phyloP scores from a whole-genome alignment of 768 basidiomycete species.

The Boletus speciosus region DNA sequence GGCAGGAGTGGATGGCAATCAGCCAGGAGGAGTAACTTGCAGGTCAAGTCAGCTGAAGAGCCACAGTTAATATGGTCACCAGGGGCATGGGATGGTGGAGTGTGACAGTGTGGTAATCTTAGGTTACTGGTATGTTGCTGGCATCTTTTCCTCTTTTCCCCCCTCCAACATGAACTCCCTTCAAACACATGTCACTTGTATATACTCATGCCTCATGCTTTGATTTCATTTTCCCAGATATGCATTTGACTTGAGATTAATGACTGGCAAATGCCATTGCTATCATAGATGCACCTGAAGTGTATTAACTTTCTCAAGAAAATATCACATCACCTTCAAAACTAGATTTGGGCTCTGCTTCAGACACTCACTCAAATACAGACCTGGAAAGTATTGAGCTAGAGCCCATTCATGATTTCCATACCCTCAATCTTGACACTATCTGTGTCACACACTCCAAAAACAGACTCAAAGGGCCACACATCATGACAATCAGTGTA shows the following conservation, averaged over 20 bases:
- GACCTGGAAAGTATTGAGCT: constrained; percentile 35
- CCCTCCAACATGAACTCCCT: neutral
- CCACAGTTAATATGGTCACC: constrained; percentile 58
- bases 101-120: constrained; percentile 59
- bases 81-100: constrained; percentile 83
- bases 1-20: constrained; percentile 17
- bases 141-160: constrained; percentile 34
- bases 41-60: constrained; percentile 14
- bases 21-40: constrained; percentile 13
- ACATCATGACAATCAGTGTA: constrained; percentile 54
- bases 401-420: constrained; percentile 59
- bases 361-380: neutral
- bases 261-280: constrained; percentile 55
- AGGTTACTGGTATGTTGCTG: constrained; percentile 39
- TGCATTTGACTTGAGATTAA: constrained; percentile 76
- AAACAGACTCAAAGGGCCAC: constrained; percentile 22
- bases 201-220: neutral
- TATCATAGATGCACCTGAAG: constrained; percentile 58
- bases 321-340: neutral
- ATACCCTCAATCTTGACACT: constrained; percentile 45
- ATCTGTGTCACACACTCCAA: constrained; percentile 35
- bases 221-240: constrained; percentile 42
- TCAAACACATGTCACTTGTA: neutral
- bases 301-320: constrained; percentile 51
- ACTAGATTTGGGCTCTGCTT: neutral